Evolutionary conservation across 225 moss, liverwort and hornwort species (phyloP), one percentile per base, ranked within the genome.

Genomic region (Bryoerythrophyllum caledonicum): DNA sequence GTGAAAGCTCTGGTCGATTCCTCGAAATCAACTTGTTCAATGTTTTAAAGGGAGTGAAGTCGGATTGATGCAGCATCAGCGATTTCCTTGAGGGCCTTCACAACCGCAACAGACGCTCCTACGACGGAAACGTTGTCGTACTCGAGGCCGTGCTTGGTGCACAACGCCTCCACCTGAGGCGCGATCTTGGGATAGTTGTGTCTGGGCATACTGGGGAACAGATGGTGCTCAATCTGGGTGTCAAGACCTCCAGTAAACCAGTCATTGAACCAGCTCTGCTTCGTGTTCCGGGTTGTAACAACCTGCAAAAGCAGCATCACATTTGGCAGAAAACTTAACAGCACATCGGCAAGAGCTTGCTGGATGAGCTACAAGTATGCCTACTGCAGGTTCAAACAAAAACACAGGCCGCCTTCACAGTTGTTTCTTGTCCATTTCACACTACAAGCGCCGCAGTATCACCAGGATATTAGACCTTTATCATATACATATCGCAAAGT

Each of bases 171-270:
- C 15, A 65, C 65, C 16, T 65, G 13, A 2, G 65, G 65, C 7
- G 65, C 65, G 8, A 65, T 65, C 24, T 26, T 43, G 0, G 65
- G 65, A 7, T 65, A 65, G 16, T 65, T 65, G 26, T 65, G 65
- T 3, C 65, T 25, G 25, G 65, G 65, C 65, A 65, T 65, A 0
- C 7, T 44, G 7, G 65, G 65, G 16, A 65, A 65, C 8, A 65
- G 44, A 16, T 65, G 65, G 7, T 65, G 65, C 44, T 65, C 65
- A 44, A 65, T 65, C 44, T 65, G 65, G 8, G 43, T 65, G 65
- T 65, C 44, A 1, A 65, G 9, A 3, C 65, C 65, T 16, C 65
- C 65, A 43, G 25, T 65, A 7, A 65, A 65, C 65, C 65, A 65
- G 10, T 65, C 44, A 16, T 65, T 65, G 15, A 65, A 26, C 25